Evolutionary conservation across 768 basidiomycete genomes (phyloP).

Genomic region (Obba rivulosa): DNA sequence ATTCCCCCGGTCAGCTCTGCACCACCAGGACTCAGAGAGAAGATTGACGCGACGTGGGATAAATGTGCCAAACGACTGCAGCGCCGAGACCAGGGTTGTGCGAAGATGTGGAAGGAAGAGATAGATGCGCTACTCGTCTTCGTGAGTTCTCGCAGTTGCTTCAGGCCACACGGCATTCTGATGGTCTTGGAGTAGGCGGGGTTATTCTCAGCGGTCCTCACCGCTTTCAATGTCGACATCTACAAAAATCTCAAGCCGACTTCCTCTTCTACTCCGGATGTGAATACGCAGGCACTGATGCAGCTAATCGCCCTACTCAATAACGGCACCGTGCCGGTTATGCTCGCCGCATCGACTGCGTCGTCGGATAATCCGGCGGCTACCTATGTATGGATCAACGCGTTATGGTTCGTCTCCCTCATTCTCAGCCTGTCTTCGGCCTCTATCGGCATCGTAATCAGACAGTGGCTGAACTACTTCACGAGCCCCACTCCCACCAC

Average conservation of each 20-base stretch:
- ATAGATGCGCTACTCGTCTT: constrained; percentile 20
- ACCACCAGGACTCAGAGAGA: too few relatives aligned
- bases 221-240: constrained; percentile 17
- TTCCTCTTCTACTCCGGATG: neutral
- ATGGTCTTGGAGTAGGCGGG: constrained; percentile 7
- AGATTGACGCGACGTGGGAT: too few relatives aligned
- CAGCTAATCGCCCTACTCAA: constrained; percentile 3
- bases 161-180: too few relatives aligned
- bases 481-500: constrained; percentile 4
- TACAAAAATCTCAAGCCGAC: constrained; percentile 11
- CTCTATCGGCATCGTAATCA: constrained; percentile 10
- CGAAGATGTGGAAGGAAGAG: constrained; percentile 17
- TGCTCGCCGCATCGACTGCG: neutral
- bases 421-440: constrained; percentile 9
- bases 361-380: neutral
- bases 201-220: constrained; percentile 19
- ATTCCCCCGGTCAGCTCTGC: too few relatives aligned
- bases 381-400: constrained; percentile 7
- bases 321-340: neutral
- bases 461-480: constrained; percentile 13
- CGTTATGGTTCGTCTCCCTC: constrained; percentile 11
- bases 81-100: constrained; percentile 3
- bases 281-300: neutral
- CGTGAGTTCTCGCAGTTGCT: constrained; percentile 7
- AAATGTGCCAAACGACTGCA: neutral